phyloP scores from a whole-genome alignment of 441 rosid species.

The Populus hybrid region DNA sequence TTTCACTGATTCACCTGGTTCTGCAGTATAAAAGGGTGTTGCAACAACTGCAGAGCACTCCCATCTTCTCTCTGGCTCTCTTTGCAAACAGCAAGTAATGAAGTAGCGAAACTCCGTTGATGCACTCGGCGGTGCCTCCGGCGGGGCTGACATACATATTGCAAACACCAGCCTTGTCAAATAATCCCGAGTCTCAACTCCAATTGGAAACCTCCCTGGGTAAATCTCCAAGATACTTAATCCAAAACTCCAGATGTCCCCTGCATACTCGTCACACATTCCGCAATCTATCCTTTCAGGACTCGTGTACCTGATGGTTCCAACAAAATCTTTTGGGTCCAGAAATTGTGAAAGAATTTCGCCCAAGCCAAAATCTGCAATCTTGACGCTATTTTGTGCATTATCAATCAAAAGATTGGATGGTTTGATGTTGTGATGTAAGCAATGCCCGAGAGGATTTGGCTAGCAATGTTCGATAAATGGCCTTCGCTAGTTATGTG shows the following conservation, averaged over 20 bases:
- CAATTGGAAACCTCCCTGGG: slow-evolving; percentile 76
- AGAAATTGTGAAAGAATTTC: slow-evolving; percentile 72
- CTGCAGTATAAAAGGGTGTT: slow-evolving; percentile 62
- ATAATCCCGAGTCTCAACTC: slow-evolving; percentile 65
- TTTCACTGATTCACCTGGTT: too few relatives aligned
- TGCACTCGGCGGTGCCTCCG: too few relatives aligned
- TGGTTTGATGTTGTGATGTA: slow-evolving; percentile 92
- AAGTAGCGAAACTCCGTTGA: slow-evolving; percentile 67
- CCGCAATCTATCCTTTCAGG: slow-evolving; percentile 91
- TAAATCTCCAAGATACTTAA: slow-evolving; percentile 79
- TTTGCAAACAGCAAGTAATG: slow-evolving; percentile 73
- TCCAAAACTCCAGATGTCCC: slow-evolving; percentile 93
- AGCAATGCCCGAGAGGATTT: slow-evolving; percentile 70
- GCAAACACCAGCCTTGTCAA: slow-evolving; percentile 96
- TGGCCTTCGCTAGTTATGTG: slow-evolving; percentile 50
- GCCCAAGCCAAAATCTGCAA: slow-evolving; percentile 89
- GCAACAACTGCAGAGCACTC: slow-evolving; percentile 53
- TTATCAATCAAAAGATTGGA: slow-evolving; percentile 63
- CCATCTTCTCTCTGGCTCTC: slow-evolving; percentile 66
- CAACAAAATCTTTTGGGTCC: slow-evolving; percentile 84
- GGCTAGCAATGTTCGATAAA: slow-evolving; percentile 60
- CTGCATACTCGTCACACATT: slow-evolving; percentile 62
- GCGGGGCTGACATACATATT: slow-evolving; percentile 81
- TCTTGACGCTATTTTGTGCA: slow-evolving; percentile 61
- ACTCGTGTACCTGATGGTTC: slow-evolving; percentile 92